Percentiles rank a stretch among this genome's conserved stretches.
phyloP scores from a whole-genome alignment of 371 early-diverging fungal species.

The Ordospora pajunii region DNA sequence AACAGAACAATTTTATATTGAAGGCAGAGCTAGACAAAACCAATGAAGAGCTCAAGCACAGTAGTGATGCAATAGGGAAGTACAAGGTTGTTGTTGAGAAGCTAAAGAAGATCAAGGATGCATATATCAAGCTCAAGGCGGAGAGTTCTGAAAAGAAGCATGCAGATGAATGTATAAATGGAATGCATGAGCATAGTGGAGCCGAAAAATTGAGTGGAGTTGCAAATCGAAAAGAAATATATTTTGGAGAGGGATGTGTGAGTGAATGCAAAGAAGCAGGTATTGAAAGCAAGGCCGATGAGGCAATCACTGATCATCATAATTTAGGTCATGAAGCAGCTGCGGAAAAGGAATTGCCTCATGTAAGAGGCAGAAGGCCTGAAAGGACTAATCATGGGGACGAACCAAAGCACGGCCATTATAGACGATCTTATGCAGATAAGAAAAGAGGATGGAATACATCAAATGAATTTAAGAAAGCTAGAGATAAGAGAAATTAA shows the following conservation, averaged over 20 bases:
- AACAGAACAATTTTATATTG: neutral
- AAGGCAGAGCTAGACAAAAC: neutral
- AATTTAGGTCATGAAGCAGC: neutral
- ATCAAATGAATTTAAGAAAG: neutral
- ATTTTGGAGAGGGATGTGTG: no score
- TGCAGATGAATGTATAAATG: neutral
- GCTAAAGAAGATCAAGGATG: constrained; percentile 28
- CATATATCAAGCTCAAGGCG: constrained; percentile 1
- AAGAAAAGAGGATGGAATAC: neutral
- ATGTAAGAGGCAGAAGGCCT: constrained; percentile 18
- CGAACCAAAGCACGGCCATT: neutral
- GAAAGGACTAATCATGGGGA: constrained; percentile 12
- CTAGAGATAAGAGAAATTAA: neutral
- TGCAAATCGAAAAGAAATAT: no score
- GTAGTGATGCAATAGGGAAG: constrained; percentile 2
- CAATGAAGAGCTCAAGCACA: neutral
- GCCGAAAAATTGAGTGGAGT: no score
- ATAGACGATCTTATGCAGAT: neutral
- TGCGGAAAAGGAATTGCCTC: neutral
- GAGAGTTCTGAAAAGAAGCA: neutral
- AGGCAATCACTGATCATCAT: neutral
- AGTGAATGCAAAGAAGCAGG: neutral
- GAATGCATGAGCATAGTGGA: no score
- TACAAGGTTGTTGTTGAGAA: constrained; percentile 17
- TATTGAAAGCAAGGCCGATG: neutral